Conservation (phyloP, 176 grass and related monocot genomes). For the Leersia perrieri region DNA sequence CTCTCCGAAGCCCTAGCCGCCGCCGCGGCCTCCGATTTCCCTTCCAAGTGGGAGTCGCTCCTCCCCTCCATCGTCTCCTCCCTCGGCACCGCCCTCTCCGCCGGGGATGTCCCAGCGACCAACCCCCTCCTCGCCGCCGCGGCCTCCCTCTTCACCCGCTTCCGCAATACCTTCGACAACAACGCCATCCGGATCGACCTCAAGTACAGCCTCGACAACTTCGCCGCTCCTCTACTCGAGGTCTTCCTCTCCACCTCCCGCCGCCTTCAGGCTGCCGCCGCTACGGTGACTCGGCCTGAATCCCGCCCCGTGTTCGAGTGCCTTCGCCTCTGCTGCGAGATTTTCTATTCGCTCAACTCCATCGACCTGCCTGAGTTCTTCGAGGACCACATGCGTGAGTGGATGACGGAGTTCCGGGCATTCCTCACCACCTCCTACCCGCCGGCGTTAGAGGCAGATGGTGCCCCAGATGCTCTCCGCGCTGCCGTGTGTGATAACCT, state of each 20-base stretch:
- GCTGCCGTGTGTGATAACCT: constrained; percentile 86
- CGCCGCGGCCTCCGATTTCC: constrained; percentile 72
- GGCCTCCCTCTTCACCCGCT: constrained; percentile 75
- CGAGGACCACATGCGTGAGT: constrained; percentile 94
- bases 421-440: constrained; percentile 79
- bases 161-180: constrained; percentile 83
- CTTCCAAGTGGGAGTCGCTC: constrained; percentile 69
- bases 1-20: constrained; percentile 75
- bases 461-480: constrained; percentile 64
- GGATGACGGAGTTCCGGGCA: constrained; percentile 85
- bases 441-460: constrained; percentile 56
- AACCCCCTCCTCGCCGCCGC: constrained; percentile 76
- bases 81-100: constrained; percentile 46
- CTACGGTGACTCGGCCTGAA: constrained; percentile 39
- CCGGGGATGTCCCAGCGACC: constrained; percentile 50
- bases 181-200: constrained; percentile 80
- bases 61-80: constrained; percentile 72
- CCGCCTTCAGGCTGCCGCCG: constrained; percentile 45
- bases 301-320: constrained; percentile 73
- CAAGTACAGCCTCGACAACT: constrained; percentile 87
- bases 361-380: constrained; percentile 96
- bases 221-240: constrained; percentile 78
- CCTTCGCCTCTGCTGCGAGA: constrained; percentile 82
- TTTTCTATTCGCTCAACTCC: constrained; percentile 95
- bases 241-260: constrained; percentile 75